These are phyloP conservation scores for Lignosus rhinocerotis DNA, from an alignment of 1,284 basidiomycete genomes.

Conservation along the genomic window DNA sequence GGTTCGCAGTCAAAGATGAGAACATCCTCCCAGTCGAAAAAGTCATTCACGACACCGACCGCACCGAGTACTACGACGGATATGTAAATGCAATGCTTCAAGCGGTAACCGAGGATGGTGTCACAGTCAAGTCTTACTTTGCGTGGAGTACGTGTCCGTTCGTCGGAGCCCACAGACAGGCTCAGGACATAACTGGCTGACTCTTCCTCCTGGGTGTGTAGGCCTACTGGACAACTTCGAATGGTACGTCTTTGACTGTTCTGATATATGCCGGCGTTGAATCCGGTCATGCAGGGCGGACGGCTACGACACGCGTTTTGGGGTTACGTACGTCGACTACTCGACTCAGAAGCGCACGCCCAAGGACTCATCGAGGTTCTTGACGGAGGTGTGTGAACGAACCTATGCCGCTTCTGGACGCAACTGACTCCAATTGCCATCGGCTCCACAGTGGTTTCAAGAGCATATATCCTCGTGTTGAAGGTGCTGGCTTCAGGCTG, in stretches of 20 bases:
- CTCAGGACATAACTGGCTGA: not conserved
- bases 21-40: conserved; percentile 49
- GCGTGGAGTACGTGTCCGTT: conserved; percentile 56
- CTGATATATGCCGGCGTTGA: not conserved
- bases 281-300: conserved; percentile 44
- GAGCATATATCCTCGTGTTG: not conserved
- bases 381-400: conserved; percentile 36
- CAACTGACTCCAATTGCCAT: not conserved
- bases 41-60: conserved; percentile 62
- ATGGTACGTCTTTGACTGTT: conserved; percentile 41
- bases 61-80: conserved; percentile 67
- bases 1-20: conserved; percentile 72
- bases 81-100: conserved; percentile 59
- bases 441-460: not conserved
- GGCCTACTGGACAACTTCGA: conserved; percentile 76
- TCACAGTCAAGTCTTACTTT: conserved; percentile 69
- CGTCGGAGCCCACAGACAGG: not conserved
- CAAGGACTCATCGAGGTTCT: conserved; percentile 62
- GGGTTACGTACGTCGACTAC: conserved; percentile 68
- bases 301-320: conserved; percentile 63
- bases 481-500: not conserved
- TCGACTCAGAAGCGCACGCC: conserved; percentile 66
- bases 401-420: not conserved
- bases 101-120: conserved; percentile 63
- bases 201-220: conserved; percentile 19